Conservation (phyloP, 805 yeast species). For the Kodamaea sagamina region DNA sequence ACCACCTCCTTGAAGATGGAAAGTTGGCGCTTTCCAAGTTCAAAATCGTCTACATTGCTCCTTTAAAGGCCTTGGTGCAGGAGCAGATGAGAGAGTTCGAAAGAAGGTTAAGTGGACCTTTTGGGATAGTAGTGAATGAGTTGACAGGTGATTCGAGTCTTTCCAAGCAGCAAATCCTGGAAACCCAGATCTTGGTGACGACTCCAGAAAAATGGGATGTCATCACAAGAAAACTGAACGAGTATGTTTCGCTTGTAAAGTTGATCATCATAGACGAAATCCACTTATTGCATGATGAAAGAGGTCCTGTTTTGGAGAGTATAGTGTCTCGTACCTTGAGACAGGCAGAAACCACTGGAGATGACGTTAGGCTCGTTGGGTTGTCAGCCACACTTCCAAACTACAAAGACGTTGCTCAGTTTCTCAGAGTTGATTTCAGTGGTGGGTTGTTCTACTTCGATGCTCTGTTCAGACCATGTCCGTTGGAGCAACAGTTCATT, state of each 20-base stretch:
- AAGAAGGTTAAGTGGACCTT: conserved; percentile 58
- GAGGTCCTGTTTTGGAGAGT: conserved; percentile 93
- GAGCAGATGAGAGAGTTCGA: conserved; percentile 89
- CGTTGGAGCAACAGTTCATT: conserved; percentile 81
- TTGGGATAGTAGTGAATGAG: conserved; percentile 76
- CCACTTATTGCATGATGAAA: conserved; percentile 86
- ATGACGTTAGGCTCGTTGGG: conserved; percentile 71
- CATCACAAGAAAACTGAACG: conserved; percentile 78
- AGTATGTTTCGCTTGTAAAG: conserved; percentile 56
- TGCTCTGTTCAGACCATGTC: conserved; percentile 86
- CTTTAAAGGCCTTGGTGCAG: conserved; percentile 90
- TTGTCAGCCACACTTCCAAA: conserved; percentile 93
- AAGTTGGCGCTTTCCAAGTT: conserved; percentile 55
- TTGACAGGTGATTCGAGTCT: conserved; percentile 87
- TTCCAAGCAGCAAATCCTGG: conserved; percentile 70
- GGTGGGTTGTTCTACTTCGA: conserved; percentile 80
- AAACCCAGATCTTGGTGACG: conserved; percentile 82
- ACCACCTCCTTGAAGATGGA: conserved; percentile 52
- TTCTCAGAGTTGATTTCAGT: conserved; percentile 60
- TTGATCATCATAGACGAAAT: conserved; percentile 87
- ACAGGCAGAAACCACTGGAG: conserved; percentile 25
- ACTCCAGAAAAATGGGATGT: conserved; percentile 99
- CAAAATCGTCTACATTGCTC: conserved; percentile 88
- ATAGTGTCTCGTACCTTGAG: conserved; percentile 76
- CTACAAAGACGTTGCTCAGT: conserved; percentile 80